phyloP scores from a whole-genome alignment of 2,329 filamentous ascomycete genomes.

The Aspergillus neotritici region DNA sequence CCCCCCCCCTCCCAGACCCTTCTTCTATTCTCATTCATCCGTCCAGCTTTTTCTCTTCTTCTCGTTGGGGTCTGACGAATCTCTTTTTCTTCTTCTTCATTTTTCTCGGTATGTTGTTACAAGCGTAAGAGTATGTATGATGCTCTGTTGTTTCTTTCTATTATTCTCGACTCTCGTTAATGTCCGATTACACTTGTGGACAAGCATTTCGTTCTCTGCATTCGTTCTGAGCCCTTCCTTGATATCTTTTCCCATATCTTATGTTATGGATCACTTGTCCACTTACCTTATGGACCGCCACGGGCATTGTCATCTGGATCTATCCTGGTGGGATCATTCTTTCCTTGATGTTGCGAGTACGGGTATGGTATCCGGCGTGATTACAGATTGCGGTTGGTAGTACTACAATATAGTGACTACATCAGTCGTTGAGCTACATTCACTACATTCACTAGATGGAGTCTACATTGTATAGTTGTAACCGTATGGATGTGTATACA shows the following conservation, averaged over 20 bases:
- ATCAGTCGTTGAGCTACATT: too few species aligned
- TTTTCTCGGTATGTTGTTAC: slow-evolving; percentile 22
- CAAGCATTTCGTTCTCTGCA: slow-evolving; percentile 20
- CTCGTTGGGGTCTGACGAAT: slow-evolving; percentile 29
- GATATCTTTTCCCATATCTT: slow-evolving; percentile 11
- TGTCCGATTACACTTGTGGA: slow-evolving; percentile 24
- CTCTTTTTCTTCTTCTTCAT: slow-evolving; percentile 15
- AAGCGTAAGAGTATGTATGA: slow-evolving; percentile 27
- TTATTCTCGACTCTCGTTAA: slow-evolving; percentile 32
- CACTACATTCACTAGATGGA: too few species aligned
- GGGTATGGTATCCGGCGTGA: too few species aligned
- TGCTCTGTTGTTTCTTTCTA: slow-evolving; percentile 18
- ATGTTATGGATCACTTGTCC: slow-evolving; percentile 5
- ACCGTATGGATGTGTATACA: too few species aligned
- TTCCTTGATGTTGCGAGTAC: background rate
- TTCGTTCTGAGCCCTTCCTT: slow-evolving; percentile 18
- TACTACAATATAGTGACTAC: too few species aligned
- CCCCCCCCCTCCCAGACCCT: background rate
- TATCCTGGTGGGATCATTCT: slow-evolving; percentile 2
- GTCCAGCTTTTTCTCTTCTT: slow-evolving; percentile 9
- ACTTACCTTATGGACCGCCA: slow-evolving; percentile 6
- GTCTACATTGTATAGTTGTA: too few species aligned
- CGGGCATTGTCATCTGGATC: slow-evolving; percentile 1
- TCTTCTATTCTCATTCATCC: slow-evolving; percentile 15
- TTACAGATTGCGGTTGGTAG: too few species aligned